Conservation (phyloP, 2,329 filamentous ascomycete species). For the Beauveria scarabaeidicola region DNA sequence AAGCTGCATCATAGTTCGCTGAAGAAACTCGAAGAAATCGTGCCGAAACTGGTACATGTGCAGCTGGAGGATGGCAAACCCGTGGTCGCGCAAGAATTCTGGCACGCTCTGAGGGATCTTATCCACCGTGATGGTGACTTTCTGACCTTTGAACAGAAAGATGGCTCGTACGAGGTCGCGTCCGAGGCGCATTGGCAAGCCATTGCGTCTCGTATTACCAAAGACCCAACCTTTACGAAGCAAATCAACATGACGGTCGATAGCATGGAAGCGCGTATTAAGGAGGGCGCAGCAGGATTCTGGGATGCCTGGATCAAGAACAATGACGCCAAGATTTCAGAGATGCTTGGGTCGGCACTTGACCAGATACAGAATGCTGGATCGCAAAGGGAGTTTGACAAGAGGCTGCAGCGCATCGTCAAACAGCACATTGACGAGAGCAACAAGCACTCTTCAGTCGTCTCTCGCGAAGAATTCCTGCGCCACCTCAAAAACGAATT, state of each 20-base stretch:
- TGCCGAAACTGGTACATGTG: slow-evolving; percentile 52
- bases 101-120: slow-evolving; percentile 51
- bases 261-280: slow-evolving; percentile 16
- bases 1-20: slow-evolving; percentile 30
- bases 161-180: slow-evolving; percentile 29
- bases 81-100: slow-evolving; percentile 54
- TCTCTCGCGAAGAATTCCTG: slow-evolving; percentile 43
- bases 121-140: slow-evolving; percentile 41
- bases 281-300: slow-evolving; percentile 24
- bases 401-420: slow-evolving; percentile 27
- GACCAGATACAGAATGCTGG: slow-evolving; percentile 27
- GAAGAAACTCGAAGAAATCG: slow-evolving; percentile 35
- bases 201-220: slow-evolving; percentile 33
- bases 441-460: slow-evolving; percentile 27
- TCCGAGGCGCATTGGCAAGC: slow-evolving; percentile 40
- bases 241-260: slow-evolving; percentile 21
- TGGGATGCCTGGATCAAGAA: slow-evolving; percentile 46
- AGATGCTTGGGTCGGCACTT: slow-evolving; percentile 22
- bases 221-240: slow-evolving; percentile 22
- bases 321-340: slow-evolving; percentile 35
- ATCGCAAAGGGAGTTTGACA: slow-evolving; percentile 26
- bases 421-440: slow-evolving; percentile 27
- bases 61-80: slow-evolving; percentile 42
- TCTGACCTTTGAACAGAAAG: slow-evolving; percentile 35
- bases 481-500: slow-evolving; percentile 32